Evolutionary conservation across 1,284 basidiomycete genomes (phyloP), one percentile per base, ranked within the genome.

Genomic region (Leccinum glutinopallens): DNA sequence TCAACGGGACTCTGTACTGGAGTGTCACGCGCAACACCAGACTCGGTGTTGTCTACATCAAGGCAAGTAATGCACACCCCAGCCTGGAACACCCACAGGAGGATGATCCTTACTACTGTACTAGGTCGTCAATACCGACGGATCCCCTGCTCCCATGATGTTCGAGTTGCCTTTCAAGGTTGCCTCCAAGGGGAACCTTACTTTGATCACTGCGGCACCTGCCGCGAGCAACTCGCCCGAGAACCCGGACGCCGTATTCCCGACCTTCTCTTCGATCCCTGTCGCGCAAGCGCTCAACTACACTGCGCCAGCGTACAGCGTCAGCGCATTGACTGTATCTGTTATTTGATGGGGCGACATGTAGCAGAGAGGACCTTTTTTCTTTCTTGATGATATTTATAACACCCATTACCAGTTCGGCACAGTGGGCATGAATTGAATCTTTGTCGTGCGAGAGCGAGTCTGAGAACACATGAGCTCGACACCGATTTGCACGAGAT

Each of bases 91-190:
- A 9, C 15, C 25, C 8, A 25, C 22, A 29, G 0, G 5, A 4
- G 15, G 15, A 53, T 10, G 6, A 53, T 17, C 8, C 7, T 17
- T 4, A 49, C 19, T 25, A 32, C 29, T 7, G 22, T 15, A 39
- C 33, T 66, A 89, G 87, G 73, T 89, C 37, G 80, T 83, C 10
- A 90, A 90, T 70, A 80, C 81, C 0, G 81, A 75, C 13, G 73
- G 67, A 8, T 70, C 77, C 2, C 69, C 80, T 0, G 76, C 81
- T 1, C 72, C 75, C 4, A 43, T 90, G 51, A 80, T 79, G 3
- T 87, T 90, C 70, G 69, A 79, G 32, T 74, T 89, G 25, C 87
- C 87, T 1, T 88, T 86, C 77, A 63, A 73, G 29, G 83, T 88
- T 2, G 75, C 80, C 0, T 83, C 62, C 73, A 10, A 53, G 7